Evolutionary conservation across 169 alveolate genomes (phyloP).

Genomic region (Blepharisma undulans): DNA sequence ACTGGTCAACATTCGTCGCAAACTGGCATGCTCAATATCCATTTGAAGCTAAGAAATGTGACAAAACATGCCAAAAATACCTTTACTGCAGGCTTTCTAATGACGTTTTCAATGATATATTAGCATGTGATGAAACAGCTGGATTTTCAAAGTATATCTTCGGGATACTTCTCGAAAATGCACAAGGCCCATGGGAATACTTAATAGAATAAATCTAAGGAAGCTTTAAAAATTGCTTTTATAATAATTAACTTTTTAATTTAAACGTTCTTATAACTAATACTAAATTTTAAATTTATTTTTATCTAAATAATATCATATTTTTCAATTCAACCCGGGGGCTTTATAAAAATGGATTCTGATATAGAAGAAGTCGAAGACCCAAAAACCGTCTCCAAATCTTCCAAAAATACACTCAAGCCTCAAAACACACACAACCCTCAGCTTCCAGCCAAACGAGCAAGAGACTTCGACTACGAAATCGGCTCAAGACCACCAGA

Average conservation of each 20-base stretch:
- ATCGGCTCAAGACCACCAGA: neutral
- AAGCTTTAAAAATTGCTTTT: neutral
- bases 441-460: neutral
- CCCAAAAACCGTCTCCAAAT: neutral
- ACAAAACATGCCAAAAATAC: neutral
- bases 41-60: neutral
- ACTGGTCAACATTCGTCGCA: neutral
- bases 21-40: neutral
- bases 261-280: too few relatives aligned
- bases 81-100: neutral
- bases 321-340: neutral
- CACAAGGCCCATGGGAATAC: neutral
- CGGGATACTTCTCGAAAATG: neutral
- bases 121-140: neutral
- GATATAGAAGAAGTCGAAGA: neutral
- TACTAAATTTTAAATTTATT: too few relatives aligned
- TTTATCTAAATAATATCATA: too few relatives aligned
- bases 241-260: too few relatives aligned
- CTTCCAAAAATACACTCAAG: too few relatives aligned
- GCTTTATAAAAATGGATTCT: neutral
- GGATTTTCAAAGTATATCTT: neutral
- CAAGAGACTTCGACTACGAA: neutral
- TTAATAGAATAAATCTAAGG: neutral
- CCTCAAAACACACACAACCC: too few relatives aligned
- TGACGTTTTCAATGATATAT: neutral